Conservation (phyloP, 495 filamentous ascomycete species). For the Amphirosellinia nigrospora region DNA sequence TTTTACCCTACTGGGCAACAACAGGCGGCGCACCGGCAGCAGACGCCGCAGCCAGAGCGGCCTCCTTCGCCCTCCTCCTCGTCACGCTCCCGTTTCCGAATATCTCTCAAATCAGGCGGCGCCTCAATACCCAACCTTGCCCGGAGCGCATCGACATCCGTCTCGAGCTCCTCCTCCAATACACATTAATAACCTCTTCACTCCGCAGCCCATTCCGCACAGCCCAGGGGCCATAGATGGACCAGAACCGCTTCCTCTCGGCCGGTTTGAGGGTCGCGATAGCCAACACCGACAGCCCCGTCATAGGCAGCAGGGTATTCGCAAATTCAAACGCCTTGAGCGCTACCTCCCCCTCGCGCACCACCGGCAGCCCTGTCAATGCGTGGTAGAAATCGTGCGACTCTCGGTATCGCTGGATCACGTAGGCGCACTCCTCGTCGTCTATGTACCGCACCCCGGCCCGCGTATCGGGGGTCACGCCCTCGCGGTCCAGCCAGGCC, state of each 20-base stretch:
- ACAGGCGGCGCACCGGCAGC: background rate
- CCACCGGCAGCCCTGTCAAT: slow-evolving; percentile 86
- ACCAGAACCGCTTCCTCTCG: slow-evolving; percentile 75
- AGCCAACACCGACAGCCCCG: slow-evolving; percentile 69
- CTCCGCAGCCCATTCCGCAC: slow-evolving; percentile 76
- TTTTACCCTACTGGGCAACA: slow-evolving; percentile 13
- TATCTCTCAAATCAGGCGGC: slow-evolving; percentile 87
- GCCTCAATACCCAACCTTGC: slow-evolving; percentile 78
- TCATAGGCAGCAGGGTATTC: slow-evolving; percentile 95
- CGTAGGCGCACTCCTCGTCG: slow-evolving; percentile 93
- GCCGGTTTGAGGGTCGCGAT: slow-evolving; percentile 77
- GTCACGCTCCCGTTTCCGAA: slow-evolving; percentile 70
- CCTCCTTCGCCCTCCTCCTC: slow-evolving; percentile 69
- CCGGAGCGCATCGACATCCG: slow-evolving; percentile 79
- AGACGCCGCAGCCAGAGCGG: slow-evolving; percentile 19
- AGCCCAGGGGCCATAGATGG: slow-evolving; percentile 88
- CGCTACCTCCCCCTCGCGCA: slow-evolving; percentile 91
- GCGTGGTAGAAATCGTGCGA: slow-evolving; percentile 99
- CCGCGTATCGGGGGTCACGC: slow-evolving; percentile 90
- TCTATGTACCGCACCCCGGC: slow-evolving; percentile 85
- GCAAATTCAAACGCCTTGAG: slow-evolving; percentile 96
- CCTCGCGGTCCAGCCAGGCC: slow-evolving; percentile 88
- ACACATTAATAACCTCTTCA: slow-evolving; percentile 92
- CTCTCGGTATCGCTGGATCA: slow-evolving; percentile 98
- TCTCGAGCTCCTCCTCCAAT: slow-evolving; percentile 95